Percentiles rank a stretch among this genome's conserved stretches.
phyloP scores from a whole-genome alignment of 371 early-diverging fungal genomes.

The Apophysomyces elegans region DNA sequence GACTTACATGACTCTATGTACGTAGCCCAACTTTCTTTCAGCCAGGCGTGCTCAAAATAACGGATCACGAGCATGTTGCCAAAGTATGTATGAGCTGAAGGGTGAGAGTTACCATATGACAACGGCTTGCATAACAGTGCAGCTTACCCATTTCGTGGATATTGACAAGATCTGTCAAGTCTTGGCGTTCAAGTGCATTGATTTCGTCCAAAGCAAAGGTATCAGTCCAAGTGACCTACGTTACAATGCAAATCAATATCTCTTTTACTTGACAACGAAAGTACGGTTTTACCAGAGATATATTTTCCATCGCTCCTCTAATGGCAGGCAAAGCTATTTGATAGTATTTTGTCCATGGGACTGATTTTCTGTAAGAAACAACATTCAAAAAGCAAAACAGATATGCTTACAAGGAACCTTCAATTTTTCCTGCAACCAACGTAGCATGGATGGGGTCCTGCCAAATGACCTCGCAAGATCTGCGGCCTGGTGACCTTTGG shows the following conservation, averaged over 20 bases:
- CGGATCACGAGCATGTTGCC: slow-evolving; percentile 61
- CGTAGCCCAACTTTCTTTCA: slow-evolving; percentile 69
- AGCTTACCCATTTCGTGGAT: slow-evolving; percentile 61
- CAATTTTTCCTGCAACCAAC: slow-evolving; percentile 56
- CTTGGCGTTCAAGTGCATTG: slow-evolving; percentile 26
- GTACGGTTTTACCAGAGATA: slow-evolving; percentile 38
- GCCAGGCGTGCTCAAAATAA: slow-evolving; percentile 70
- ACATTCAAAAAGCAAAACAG: neutral
- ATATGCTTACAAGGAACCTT: slow-evolving; percentile 32
- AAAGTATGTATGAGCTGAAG: slow-evolving; percentile 61
- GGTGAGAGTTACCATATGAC: neutral
- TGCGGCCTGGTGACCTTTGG: slow-evolving; percentile 35
- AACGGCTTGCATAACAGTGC: neutral
- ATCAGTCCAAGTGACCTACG: slow-evolving; percentile 39
- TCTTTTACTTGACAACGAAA: neutral
- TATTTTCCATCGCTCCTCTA: slow-evolving; percentile 68
- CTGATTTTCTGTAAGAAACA: slow-evolving; percentile 10
- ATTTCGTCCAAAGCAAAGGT: slow-evolving; percentile 39
- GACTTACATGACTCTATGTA: slow-evolving; percentile 50
- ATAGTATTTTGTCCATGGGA: slow-evolving; percentile 67
- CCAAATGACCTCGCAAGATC: slow-evolving; percentile 48
- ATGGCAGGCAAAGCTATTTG: slow-evolving; percentile 46
- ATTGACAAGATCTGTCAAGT: slow-evolving; percentile 38
- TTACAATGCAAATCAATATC: neutral
- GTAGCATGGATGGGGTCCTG: slow-evolving; percentile 54